Evolutionary conservation across 352 stramenopile genomes (phyloP), one percentile per base, ranked within the genome.

Genomic region (Globisporangium echinulatum): DNA sequence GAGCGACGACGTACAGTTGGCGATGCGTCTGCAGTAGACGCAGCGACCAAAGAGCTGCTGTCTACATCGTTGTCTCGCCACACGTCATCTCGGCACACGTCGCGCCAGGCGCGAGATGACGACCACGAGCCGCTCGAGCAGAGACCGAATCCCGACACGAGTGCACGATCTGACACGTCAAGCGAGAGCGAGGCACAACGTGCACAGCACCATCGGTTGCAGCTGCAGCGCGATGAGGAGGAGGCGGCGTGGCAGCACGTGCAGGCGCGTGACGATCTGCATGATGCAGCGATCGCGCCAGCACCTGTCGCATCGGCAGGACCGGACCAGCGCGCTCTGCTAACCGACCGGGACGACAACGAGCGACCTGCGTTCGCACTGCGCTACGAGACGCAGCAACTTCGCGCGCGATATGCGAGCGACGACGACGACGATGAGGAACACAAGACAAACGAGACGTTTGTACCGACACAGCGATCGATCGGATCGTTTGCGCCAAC

Each of bases 401-500:
- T 7, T 7, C 46, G 46, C 13, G 46, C 46, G 46, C n/a, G 8
- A 7, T 25, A 19, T 25, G 46, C 17, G 13, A 14, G 15, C 5
- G 46, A 57, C 19, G 39, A 49, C 5, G 52, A 51, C 14, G 8
- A 56, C 1, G 38, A 54, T 6, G 57, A 63, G 19, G 51, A 49
- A 11, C 15, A 38, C 5, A 47, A 49, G 37, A 8, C 3, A 1
- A 36, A 33, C 19, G 43, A 43, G 11, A 43, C 43, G 15, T 49
- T 49, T 25, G 46, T 25, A 58, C n/a, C 11, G 13, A 49, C 43
- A 25, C 36, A 65, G 19, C 53, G 59, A 37, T 65, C 59, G 25
- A 55, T 65, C 6, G 33, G 14, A 3, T 49, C 15, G 42, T 61
- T 65, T 9, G 48, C 49, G 9, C 39, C 54, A 11, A 42, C 19